A percentile compares a stretch with the other conserved stretches of the same genome.
Conservation (phyloP, 352 stramenopile genomes). For the Lagenidium sp. region DNA sequence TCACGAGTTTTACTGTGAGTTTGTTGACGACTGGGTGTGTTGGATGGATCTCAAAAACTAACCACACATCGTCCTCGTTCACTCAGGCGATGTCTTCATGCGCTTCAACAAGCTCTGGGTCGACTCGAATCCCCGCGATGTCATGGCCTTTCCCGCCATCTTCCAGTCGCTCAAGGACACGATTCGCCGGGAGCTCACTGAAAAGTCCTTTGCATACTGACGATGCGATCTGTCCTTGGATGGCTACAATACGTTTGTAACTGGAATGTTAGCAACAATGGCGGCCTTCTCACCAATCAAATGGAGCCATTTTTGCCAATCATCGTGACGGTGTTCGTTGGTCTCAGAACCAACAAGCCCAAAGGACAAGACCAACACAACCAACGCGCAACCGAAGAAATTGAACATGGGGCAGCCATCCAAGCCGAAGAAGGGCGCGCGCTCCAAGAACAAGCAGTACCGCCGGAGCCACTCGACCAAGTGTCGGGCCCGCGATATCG, state of each 20-base stretch:
- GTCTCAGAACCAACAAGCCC: conserved; percentile 14
- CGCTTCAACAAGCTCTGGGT: conserved; percentile 83
- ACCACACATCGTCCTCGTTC: no score
- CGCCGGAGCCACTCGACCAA: conserved; percentile 79
- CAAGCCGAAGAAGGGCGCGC: conserved; percentile 48
- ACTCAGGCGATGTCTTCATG: conserved; percentile 58
- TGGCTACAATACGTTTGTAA: conserved; percentile 20
- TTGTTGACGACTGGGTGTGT: background rate
- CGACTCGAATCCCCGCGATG: conserved; percentile 66
- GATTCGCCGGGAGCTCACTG: conserved; percentile 42
- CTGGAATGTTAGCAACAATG: conserved; percentile 3
- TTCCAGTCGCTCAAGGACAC: conserved; percentile 75
- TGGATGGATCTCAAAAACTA: conserved; percentile 1
- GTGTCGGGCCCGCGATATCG: conserved; percentile 65
- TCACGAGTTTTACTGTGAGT: conserved; percentile 73
- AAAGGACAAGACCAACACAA: conserved; percentile 9
- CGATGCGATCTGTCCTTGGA: background rate
- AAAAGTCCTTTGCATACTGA: conserved; percentile 63
- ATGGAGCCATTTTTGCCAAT: conserved; percentile 11
- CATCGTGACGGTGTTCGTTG: conserved; percentile 2
- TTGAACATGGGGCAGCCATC: conserved; percentile 32
- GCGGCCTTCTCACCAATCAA: conserved; percentile 12
- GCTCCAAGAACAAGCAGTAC: conserved; percentile 86
- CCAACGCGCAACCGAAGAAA: conserved; percentile 8
- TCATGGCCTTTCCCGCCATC: conserved; percentile 80